Conservation (phyloP, 441 rosid genomes). For the Macaranga tanarius region DNA sequence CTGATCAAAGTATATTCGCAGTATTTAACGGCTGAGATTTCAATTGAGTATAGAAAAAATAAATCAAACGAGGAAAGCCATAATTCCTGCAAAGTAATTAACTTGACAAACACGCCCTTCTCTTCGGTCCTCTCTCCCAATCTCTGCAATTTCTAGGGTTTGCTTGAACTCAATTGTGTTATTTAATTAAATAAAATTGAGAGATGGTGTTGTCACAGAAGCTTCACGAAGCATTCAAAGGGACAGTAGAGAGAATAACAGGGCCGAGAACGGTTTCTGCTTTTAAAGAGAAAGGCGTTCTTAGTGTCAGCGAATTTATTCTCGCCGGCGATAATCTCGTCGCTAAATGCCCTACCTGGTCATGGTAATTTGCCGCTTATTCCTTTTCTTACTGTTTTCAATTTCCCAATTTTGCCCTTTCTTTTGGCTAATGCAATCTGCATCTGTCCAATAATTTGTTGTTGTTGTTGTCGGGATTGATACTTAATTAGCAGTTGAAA, state of each 20-base stretch:
- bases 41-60: too few relatives aligned
- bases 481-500: too few relatives aligned
- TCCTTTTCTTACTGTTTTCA: not conserved
- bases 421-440: not conserved
- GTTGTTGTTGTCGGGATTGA: not conserved
- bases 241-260: slow-evolving; percentile 91
- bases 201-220: slow-evolving; percentile 66
- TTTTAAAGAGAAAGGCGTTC: slow-evolving; percentile 96
- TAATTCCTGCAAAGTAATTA: not conserved
- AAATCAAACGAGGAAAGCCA: too few relatives aligned
- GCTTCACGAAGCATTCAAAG: slow-evolving; percentile 89
- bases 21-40: too few relatives aligned
- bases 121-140: not conserved
- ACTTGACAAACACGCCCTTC: not conserved
- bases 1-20: too few relatives aligned
- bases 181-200: not conserved
- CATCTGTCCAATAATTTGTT: too few relatives aligned
- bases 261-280: slow-evolving; percentile 93
- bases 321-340: slow-evolving; percentile 98
- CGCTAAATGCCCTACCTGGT: slow-evolving; percentile 99
- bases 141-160: slow-evolving; percentile 21
- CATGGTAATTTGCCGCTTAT: slow-evolving; percentile 54
- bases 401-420: not conserved
- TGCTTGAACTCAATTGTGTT: not conserved
- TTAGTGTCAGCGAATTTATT: slow-evolving; percentile 89